phyloP scores from a whole-genome alignment of 2,329 filamentous ascomycete species.

The Chaetoscypha palmicola region DNA sequence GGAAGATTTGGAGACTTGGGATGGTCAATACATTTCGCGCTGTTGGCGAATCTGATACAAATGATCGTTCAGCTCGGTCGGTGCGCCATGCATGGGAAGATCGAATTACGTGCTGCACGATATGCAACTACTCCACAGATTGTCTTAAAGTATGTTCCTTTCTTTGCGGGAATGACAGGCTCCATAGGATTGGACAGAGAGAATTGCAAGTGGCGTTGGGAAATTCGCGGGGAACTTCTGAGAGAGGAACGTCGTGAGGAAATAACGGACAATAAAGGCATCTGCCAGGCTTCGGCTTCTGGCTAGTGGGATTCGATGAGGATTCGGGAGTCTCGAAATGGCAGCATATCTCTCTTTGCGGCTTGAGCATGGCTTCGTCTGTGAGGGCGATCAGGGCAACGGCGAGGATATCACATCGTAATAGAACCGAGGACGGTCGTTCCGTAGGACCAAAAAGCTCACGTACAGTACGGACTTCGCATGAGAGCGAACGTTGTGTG shows the following conservation, averaged over 20 bases:
- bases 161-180: neutral
- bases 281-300: conserved; percentile 1
- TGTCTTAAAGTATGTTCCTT: neutral
- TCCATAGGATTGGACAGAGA: neutral
- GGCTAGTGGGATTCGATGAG: neutral
- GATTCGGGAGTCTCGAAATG: conserved; percentile 1
- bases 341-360: neutral
- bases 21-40: too few species aligned
- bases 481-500: too few species aligned
- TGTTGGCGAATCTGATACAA: neutral
- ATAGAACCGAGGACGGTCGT: neutral
- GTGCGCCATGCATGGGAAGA: neutral
- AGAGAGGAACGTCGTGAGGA: conserved; percentile 2
- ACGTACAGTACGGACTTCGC: too few species aligned
- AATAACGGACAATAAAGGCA: too few species aligned
- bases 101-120: neutral
- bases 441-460: neutral
- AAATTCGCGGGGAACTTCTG: conserved; percentile 1
- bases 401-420: neutral
- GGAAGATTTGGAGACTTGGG: too few species aligned
- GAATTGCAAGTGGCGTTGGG: neutral
- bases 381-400: neutral
- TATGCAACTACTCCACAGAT: neutral
- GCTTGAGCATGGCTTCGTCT: neutral
- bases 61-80: neutral